Conservation (phyloP, 345 rosid genomes). For the Sisymbrium altissimum region DNA sequence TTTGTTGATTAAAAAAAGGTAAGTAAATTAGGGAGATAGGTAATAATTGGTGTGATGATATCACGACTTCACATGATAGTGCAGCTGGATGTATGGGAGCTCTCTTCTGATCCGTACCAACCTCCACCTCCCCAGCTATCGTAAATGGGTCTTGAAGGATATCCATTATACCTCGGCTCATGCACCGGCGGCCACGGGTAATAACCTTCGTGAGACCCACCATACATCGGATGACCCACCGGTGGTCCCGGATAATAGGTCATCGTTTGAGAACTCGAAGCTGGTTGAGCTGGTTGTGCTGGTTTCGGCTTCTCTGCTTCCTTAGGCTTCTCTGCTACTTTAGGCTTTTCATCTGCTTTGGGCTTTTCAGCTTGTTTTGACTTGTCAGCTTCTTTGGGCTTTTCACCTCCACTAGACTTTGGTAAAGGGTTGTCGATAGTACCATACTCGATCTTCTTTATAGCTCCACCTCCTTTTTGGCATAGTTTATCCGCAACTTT, state of each 20-base stretch:
- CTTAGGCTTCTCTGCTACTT: not conserved
- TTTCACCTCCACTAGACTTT: not conserved
- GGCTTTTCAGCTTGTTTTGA: not conserved
- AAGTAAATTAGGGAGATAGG: not conserved
- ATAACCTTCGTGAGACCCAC: not conserved
- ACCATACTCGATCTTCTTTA: constrained; percentile 38
- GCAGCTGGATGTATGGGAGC: not conserved
- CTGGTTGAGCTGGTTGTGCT: not conserved
- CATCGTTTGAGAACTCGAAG: not conserved
- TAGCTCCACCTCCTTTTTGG: constrained; percentile 42
- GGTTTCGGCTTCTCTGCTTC: not conserved
- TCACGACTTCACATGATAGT: not conserved
- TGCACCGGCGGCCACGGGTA: not conserved
- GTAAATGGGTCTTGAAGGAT: constrained; percentile 32
- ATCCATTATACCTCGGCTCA: not conserved
- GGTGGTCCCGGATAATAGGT: not conserved
- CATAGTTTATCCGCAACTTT: constrained; percentile 47
- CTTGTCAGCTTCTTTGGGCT: not conserved
- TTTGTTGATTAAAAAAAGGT: not conserved
- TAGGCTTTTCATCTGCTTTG: not conserved
- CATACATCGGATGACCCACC: not conserved
- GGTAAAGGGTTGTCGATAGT: not conserved
- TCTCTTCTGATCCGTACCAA: not conserved
- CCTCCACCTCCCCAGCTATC: constrained; percentile 38
- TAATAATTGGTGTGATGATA: not conserved